Percentiles rank a stretch among this genome's conserved stretches.
Conservation (phyloP, 202 grass and related monocot genomes). For the Hordeum pubiflorum region DNA sequence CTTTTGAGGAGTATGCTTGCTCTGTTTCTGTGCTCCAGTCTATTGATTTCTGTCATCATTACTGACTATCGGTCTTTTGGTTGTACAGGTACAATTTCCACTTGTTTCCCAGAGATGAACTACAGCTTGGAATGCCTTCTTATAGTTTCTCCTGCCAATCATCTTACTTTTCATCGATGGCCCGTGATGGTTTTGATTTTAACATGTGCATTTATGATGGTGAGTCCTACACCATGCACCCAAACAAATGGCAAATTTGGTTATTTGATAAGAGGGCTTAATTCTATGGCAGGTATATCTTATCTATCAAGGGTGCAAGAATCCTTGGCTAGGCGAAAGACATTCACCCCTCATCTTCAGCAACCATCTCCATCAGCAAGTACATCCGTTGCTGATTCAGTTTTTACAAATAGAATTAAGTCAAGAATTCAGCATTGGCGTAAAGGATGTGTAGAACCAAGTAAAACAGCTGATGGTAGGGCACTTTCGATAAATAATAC, state of each 20-base stretch:
- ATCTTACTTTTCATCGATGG: conserved; percentile 75
- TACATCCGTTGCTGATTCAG: conserved; percentile 60
- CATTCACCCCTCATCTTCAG: conserved; percentile 19
- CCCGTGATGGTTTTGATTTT: conserved; percentile 93
- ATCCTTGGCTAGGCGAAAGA: conserved; percentile 57
- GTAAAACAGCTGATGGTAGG: conserved; percentile 56
- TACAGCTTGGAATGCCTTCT: conserved; percentile 68
- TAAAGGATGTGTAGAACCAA: conserved; percentile 38
- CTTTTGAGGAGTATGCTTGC: background rate
- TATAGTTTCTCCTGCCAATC: conserved; percentile 90
- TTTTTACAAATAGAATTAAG: conserved; percentile 73
- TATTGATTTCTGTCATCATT: background rate
- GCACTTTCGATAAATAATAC: conserved; percentile 26
- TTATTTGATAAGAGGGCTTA: conserved; percentile 17
- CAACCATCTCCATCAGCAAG: conserved; percentile 25
- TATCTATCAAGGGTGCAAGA: conserved; percentile 94
- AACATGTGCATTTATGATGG: conserved; percentile 94
- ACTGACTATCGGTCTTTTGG: conserved; percentile 16
- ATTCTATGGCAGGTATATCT: conserved; percentile 61
- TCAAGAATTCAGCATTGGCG: conserved; percentile 59
- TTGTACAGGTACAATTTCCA: conserved; percentile 89
- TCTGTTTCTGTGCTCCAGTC: background rate
- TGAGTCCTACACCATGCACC: conserved; percentile 19
- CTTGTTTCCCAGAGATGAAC: conserved; percentile 84
- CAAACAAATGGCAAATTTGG: background rate